Percentiles rank a stretch among this genome's conserved stretches.
Evolutionary conservation across 2,329 filamentous ascomycete species (phyloP).

Genomic region (Gyromitra esculenta): DNA sequence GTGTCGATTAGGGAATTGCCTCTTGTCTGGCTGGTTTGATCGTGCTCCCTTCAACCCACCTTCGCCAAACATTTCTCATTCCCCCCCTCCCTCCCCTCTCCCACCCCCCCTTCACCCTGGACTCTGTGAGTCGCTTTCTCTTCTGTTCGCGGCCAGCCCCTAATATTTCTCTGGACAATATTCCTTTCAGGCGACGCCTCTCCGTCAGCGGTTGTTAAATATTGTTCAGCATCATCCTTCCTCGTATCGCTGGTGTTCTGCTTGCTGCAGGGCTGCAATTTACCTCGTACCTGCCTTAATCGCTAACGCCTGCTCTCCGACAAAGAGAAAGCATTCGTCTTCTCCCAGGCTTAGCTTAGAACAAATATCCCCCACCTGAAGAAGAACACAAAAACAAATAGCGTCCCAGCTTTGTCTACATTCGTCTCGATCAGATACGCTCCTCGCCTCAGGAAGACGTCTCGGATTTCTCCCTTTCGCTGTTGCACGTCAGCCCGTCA

Average conservation of each 20-base stretch:
- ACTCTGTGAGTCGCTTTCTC: constrained; percentile 52
- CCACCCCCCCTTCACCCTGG: constrained; percentile 33
- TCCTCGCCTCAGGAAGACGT: constrained; percentile 44
- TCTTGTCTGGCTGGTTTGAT: constrained; percentile 43
- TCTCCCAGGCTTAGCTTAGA: constrained; percentile 12
- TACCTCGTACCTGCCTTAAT: constrained; percentile 52
- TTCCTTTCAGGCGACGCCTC: constrained; percentile 39
- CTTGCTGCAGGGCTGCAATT: constrained; percentile 50
- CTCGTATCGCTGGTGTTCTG: constrained; percentile 43
- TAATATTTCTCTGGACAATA: constrained; percentile 49
- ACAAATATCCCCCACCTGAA: constrained; percentile 13
- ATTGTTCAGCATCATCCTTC: constrained; percentile 39
- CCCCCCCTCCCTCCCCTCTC: constrained; percentile 22
- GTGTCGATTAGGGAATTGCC: constrained; percentile 32
- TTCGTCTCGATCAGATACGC: constrained; percentile 36
- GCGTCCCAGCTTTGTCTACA: constrained; percentile 43
- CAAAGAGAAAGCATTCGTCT: constrained; percentile 39
- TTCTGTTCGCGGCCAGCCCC: constrained; percentile 42
- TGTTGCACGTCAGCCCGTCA: constrained; percentile 34
- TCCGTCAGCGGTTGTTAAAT: constrained; percentile 44
- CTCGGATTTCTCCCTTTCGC: constrained; percentile 34
- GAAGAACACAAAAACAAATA: constrained; percentile 44
- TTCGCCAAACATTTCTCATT: constrained; percentile 45
- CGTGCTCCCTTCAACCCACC: constrained; percentile 47
- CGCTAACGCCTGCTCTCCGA: constrained; percentile 33